Conservation (phyloP, 2,329 filamentous ascomycete genomes). For the Pyrenochaeta sp. region DNA sequence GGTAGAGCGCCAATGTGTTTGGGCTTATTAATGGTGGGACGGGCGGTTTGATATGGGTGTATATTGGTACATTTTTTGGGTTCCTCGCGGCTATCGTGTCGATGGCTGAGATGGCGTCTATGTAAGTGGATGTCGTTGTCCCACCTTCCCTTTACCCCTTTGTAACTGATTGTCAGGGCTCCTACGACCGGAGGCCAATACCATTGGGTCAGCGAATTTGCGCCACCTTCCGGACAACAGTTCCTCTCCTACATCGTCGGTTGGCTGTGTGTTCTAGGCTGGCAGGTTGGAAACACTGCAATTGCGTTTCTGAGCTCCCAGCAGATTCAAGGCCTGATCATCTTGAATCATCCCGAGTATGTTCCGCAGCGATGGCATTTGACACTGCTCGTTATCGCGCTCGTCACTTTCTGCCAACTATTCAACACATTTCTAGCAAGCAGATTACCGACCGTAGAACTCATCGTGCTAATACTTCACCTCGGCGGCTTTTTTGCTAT, state of each 20-base stretch:
- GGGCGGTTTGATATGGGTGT: constrained; percentile 12
- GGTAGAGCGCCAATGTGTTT: constrained; percentile 1
- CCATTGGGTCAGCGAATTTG: constrained; percentile 47
- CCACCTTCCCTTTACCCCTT: neutral
- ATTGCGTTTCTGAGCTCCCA: constrained; percentile 54
- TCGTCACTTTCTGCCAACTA: constrained; percentile 39
- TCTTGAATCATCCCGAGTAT: constrained; percentile 53
- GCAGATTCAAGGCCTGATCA: constrained; percentile 48
- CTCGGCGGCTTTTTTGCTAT: constrained; percentile 60
- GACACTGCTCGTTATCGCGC: constrained; percentile 57
- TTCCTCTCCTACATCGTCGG: constrained; percentile 53
- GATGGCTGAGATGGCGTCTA: constrained; percentile 27
- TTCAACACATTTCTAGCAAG: constrained; percentile 55
- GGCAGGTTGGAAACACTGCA: constrained; percentile 56
- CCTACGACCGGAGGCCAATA: constrained; percentile 46
- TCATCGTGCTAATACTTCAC: constrained; percentile 52
- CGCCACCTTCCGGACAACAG: constrained; percentile 48
- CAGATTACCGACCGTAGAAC: constrained; percentile 38
- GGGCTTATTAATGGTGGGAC: constrained; percentile 15
- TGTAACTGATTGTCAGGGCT: constrained; percentile 21
- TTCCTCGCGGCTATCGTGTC: constrained; percentile 8
- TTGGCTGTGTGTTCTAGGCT: constrained; percentile 57
- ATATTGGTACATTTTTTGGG: constrained; percentile 9
- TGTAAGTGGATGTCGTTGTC: neutral
- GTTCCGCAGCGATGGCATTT: constrained; percentile 53